Evolutionary conservation across 2,329 filamentous ascomycete species (phyloP).

Genomic region (Rugonectria rugulosa): DNA sequence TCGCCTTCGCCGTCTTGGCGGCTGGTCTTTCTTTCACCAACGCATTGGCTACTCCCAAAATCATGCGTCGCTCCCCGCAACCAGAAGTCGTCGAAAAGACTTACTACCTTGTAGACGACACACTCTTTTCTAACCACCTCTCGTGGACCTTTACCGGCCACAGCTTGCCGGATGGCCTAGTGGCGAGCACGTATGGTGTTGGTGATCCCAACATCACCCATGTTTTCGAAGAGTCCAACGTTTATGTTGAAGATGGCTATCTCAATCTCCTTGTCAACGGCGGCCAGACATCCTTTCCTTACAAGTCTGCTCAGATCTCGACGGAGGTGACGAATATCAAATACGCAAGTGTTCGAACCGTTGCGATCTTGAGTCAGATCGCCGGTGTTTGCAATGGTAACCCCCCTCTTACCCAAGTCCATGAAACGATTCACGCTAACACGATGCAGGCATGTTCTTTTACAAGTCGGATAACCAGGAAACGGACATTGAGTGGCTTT

Average conservation of each 20-base stretch:
- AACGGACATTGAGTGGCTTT: constrained; percentile 45
- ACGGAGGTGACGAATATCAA: constrained; percentile 39
- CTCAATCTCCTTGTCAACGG: constrained; percentile 40
- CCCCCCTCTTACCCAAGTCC: background rate
- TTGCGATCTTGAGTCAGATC: constrained; percentile 40
- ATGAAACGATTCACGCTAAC: background rate
- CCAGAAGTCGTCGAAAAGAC: constrained; percentile 26
- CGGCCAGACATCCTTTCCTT: constrained; percentile 35
- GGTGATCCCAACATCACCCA: constrained; percentile 22
- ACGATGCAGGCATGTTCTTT: constrained; percentile 40
- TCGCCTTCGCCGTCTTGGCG: background rate
- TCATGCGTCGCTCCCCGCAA: constrained; percentile 23
- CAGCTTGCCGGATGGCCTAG: constrained; percentile 32
- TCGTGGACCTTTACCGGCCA: constrained; percentile 33
- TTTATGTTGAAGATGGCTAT: constrained; percentile 37
- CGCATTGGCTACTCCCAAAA: background rate
- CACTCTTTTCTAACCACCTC: constrained; percentile 32
- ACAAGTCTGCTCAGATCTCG: constrained; percentile 33
- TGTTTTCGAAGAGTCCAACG: constrained; percentile 24
- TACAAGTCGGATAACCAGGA: constrained; percentile 40
- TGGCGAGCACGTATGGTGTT: constrained; percentile 31
- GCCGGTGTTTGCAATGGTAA: constrained; percentile 43
- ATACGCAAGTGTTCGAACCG: constrained; percentile 41
- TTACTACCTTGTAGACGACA: constrained; percentile 33
- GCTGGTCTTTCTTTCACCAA: constrained; percentile 11